A percentile compares a stretch with the other conserved stretches of the same genome.
phyloP scores from a whole-genome alignment of 2,329 filamentous ascomycete species.

The Nemania serpens region DNA sequence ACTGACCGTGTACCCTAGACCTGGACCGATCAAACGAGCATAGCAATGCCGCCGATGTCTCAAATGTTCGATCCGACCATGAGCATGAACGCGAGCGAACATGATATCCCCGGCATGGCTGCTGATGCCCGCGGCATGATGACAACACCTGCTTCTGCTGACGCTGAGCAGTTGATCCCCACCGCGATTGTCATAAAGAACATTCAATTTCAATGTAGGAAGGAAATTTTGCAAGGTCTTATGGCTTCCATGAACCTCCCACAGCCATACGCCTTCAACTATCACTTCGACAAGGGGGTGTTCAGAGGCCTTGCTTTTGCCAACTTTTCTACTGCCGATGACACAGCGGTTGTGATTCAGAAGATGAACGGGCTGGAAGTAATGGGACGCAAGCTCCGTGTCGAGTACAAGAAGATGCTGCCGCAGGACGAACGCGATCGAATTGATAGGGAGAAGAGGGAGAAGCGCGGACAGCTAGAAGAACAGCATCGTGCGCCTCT shows the following conservation, averaged over 20 bases:
- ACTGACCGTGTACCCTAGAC: slow-evolving; percentile 44
- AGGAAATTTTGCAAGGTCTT: slow-evolving; percentile 88
- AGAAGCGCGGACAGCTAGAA: slow-evolving; percentile 92
- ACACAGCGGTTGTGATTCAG: slow-evolving; percentile 91
- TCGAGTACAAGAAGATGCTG: slow-evolving; percentile 99
- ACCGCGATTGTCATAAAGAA: slow-evolving; percentile 99
- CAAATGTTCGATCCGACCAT: slow-evolving; percentile 44
- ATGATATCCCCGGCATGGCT: slow-evolving; percentile 41
- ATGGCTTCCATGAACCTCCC: slow-evolving; percentile 96
- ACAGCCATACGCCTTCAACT: slow-evolving; percentile 98
- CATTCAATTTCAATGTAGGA: slow-evolving; percentile 97
- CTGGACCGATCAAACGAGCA: slow-evolving; percentile 55
- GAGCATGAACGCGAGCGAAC: slow-evolving; percentile 47
- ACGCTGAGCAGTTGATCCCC: slow-evolving; percentile 88
- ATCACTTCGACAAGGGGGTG: slow-evolving; percentile 97
- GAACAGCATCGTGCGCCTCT: slow-evolving; percentile 86
- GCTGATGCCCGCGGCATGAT: slow-evolving; percentile 49
- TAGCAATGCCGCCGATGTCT: slow-evolving; percentile 50
- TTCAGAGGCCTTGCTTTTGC: slow-evolving; percentile 96
- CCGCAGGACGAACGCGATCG: slow-evolving; percentile 91
- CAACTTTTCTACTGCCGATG: slow-evolving; percentile 95
- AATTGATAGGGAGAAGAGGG: slow-evolving; percentile 95
- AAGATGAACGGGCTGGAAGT: slow-evolving; percentile 95
- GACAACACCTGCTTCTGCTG: slow-evolving; percentile 52
- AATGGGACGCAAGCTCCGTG: slow-evolving; percentile 88